Percentiles rank a stretch among this genome's conserved stretches.
These are phyloP conservation scores for Monosporascus ibericus DNA, from an alignment of 2,329 filamentous ascomycete genomes.

Conservation along the genomic window DNA sequence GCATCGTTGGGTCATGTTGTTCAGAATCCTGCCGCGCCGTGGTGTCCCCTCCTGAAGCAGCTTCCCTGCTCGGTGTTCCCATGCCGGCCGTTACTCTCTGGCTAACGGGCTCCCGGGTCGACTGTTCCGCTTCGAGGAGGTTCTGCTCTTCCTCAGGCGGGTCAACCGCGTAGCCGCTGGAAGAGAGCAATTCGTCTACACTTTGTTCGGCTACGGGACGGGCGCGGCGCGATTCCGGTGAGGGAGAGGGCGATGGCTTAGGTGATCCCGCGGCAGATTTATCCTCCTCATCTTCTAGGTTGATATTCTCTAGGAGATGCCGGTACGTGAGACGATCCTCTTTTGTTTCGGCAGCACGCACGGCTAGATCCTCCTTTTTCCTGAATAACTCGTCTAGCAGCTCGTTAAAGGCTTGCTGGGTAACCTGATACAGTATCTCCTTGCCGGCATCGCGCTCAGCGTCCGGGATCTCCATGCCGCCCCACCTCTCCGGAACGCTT, in stretches of 20 bases:
- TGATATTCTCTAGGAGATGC: slow-evolving; percentile 39
- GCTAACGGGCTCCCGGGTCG: slow-evolving; percentile 1
- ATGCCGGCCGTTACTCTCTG: slow-evolving; percentile 1
- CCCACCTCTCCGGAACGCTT: slow-evolving; percentile 68
- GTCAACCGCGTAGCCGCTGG: slow-evolving; percentile 39
- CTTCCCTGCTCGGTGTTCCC: slow-evolving; percentile 13
- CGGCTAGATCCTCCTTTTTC: slow-evolving; percentile 67
- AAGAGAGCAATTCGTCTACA: slow-evolving; percentile 35
- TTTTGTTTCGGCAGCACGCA: slow-evolving; percentile 60
- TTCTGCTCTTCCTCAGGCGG: slow-evolving; percentile 6
- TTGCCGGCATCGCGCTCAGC: slow-evolving; percentile 78
- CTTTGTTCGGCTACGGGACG: slow-evolving; percentile 21
- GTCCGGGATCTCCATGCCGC: slow-evolving; percentile 71
- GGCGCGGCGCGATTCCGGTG: slow-evolving; percentile 4
- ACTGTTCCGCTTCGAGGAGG: slow-evolving; percentile 1
- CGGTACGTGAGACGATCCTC: slow-evolving; percentile 53
- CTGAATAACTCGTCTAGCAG: slow-evolving; percentile 83
- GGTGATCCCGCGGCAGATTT: slow-evolving; percentile 7
- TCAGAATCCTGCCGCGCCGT: slow-evolving; percentile 8
- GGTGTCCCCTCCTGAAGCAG: slow-evolving; percentile 9
- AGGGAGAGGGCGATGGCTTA: slow-evolving; percentile 5
- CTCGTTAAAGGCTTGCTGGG: slow-evolving; percentile 90
- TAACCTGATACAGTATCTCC: slow-evolving; percentile 85
- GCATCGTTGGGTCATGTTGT: slow-evolving; percentile 56
- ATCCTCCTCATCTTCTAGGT: slow-evolving; percentile 26